phyloP scores from a whole-genome alignment of 2,329 filamentous ascomycete genomes.

The Coniochaeta pulveracea region DNA sequence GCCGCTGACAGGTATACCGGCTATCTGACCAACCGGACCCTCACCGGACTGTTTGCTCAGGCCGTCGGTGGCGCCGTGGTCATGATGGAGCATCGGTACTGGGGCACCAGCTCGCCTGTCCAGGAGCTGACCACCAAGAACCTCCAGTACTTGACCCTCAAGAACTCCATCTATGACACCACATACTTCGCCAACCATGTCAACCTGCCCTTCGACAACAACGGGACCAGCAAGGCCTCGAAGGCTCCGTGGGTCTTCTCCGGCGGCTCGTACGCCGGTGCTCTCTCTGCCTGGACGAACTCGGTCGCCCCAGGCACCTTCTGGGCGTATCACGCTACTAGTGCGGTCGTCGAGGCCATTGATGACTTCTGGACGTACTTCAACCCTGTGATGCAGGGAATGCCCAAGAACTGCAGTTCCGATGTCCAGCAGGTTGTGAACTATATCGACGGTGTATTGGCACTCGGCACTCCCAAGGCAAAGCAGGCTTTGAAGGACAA shows the following conservation, averaged over 20 bases:
- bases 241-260: conserved; percentile 42
- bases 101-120: conserved; percentile 27
- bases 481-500: conserved; percentile 34
- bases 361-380: conserved; percentile 46
- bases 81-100: conserved; percentile 30
- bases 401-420: conserved; percentile 42
- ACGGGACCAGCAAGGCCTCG: conserved; percentile 30
- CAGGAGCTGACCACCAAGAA: conserved; percentile 22
- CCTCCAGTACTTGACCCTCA: conserved; percentile 26
- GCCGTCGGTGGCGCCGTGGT: conserved; percentile 27
- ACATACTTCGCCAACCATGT: conserved; percentile 30
- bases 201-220: conserved; percentile 35
- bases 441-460: conserved; percentile 35
- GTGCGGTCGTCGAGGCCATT: conserved; percentile 41
- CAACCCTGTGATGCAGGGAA: conserved; percentile 37
- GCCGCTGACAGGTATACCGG: conserved; percentile 21
- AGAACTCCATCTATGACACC: conserved; percentile 27
- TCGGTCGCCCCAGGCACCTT: conserved; percentile 40
- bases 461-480: conserved; percentile 23
- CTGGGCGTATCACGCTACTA: conserved; percentile 47
- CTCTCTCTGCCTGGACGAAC: conserved; percentile 40
- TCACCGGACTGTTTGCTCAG: conserved; percentile 26
- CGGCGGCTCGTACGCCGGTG: conserved; percentile 45
- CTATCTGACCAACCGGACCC: conserved; percentile 29
- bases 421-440: conserved; percentile 39